Percentiles rank a stretch among this genome's conserved stretches.
These are phyloP conservation scores for Cardamine occulta DNA, from an alignment of 345 rosid genomes.

Conservation along the genomic window DNA sequence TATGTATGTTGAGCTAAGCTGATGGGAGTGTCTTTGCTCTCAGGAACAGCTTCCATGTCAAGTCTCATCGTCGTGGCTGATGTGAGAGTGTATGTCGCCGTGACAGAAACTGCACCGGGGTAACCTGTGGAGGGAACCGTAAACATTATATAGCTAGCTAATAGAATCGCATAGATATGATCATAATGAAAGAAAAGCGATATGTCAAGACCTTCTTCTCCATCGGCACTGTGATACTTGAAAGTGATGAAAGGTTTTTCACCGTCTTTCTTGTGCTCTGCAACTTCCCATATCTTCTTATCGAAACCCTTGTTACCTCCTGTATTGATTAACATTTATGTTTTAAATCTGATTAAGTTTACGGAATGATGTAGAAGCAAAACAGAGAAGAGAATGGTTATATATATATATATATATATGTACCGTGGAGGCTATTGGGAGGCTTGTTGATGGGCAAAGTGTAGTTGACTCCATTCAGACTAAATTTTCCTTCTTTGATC, in stretches of 20 bases:
- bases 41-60: constrained; percentile 86
- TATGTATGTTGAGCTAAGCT: constrained; percentile 96
- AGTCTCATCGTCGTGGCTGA: constrained; percentile 77
- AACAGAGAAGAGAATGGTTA: constrained; percentile 3
- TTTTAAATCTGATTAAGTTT: background rate
- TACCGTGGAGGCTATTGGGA: constrained; percentile 96
- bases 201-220: constrained; percentile 73
- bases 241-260: constrained; percentile 74
- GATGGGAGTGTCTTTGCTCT: constrained; percentile 78
- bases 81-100: constrained; percentile 75
- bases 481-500: constrained; percentile 83
- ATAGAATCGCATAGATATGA: background rate
- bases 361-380: background rate
- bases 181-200: background rate
- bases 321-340: constrained; percentile 30
- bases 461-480: constrained; percentile 69
- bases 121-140: constrained; percentile 57
- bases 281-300: constrained; percentile 79
- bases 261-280: constrained; percentile 58
- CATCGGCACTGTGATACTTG: constrained; percentile 69
- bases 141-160: background rate
- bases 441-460: constrained; percentile 82
- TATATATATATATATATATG: constrained; percentile 39
- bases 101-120: constrained; percentile 78
- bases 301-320: constrained; percentile 92